Conservation (phyloP, 2,329 filamentous ascomycete genomes). For the Gnomoniopsis smithogilvyi region DNA sequence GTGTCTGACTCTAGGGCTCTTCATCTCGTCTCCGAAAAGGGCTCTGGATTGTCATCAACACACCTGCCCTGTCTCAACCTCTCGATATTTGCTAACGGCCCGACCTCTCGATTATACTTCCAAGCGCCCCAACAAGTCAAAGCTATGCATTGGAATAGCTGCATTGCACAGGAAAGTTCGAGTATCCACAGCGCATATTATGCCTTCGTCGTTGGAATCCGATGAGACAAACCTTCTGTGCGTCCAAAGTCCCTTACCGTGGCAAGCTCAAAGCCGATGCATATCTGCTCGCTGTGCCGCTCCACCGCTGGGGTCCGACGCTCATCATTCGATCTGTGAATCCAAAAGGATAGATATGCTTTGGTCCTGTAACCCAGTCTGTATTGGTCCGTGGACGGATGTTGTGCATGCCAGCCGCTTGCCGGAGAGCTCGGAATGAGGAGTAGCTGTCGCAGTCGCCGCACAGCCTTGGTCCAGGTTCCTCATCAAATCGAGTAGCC, state of each 20-base stretch:
- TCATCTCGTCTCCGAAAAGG: not conserved
- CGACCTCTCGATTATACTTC: not conserved
- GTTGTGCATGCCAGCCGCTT: not conserved
- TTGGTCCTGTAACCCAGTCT: not conserved
- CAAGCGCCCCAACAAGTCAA: not conserved
- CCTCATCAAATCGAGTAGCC: constrained; percentile 26
- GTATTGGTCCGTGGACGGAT: not conserved
- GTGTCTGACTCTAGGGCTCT: not conserved
- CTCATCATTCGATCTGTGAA: not conserved
- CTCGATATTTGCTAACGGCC: not conserved
- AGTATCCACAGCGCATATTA: not conserved
- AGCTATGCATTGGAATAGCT: not conserved
- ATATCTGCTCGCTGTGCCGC: constrained; percentile 12
- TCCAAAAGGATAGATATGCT: constrained; percentile 2
- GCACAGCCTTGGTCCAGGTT: constrained; percentile 38
- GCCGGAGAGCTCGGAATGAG: constrained; percentile 28
- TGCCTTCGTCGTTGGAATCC: constrained; percentile 13
- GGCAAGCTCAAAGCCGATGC: not conserved
- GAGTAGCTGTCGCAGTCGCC: constrained; percentile 39
- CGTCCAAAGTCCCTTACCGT: constrained; percentile 7
- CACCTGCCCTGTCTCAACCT: too few relatives aligned
- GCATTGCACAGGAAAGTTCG: not conserved
- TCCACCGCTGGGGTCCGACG: not conserved
- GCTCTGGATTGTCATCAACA: not conserved
- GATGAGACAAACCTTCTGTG: constrained; percentile 2